Evolutionary conservation across 305 asterid species (phyloP).

Genomic region (Solanum chacoense): DNA sequence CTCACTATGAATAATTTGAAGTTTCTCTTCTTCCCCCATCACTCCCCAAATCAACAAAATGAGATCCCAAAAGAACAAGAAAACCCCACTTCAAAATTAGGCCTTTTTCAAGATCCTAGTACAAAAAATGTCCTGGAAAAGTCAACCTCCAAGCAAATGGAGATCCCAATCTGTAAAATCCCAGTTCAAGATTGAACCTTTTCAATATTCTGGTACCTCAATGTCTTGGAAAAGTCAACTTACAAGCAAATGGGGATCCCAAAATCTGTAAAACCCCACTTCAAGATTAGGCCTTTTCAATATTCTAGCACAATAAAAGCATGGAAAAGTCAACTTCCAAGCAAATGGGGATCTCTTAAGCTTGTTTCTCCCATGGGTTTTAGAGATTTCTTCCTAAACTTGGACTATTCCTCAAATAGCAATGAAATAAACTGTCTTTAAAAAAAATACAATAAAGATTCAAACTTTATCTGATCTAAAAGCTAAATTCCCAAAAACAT

Average conservation of each 20-base stretch:
- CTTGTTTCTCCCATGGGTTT: neutral
- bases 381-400: neutral
- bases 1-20: constrained; percentile 29
- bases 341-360: constrained; percentile 22
- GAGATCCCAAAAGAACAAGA: neutral
- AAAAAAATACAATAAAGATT: neutral
- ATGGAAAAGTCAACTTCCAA: constrained; percentile 30
- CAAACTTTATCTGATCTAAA: neutral
- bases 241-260: constrained; percentile 18
- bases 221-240: constrained; percentile 29
- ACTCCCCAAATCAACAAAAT: neutral
- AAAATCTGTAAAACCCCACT: constrained; percentile 1
- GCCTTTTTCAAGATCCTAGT: neutral
- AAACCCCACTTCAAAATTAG: constrained; percentile 5
- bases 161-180: constrained; percentile 13
- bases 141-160: constrained; percentile 28
- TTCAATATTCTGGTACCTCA: neutral
- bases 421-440: neutral
- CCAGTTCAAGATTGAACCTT: constrained; percentile 6
- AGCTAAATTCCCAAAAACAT: neutral
- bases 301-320: neutral
- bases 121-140: constrained; percentile 11
- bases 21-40: constrained; percentile 57
- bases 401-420: neutral
- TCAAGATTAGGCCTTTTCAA: constrained; percentile 1